A percentile compares a stretch with the other conserved stretches of the same genome.
phyloP scores from a whole-genome alignment of 257 asterid species.

The Anisodus tanguticus region DNA sequence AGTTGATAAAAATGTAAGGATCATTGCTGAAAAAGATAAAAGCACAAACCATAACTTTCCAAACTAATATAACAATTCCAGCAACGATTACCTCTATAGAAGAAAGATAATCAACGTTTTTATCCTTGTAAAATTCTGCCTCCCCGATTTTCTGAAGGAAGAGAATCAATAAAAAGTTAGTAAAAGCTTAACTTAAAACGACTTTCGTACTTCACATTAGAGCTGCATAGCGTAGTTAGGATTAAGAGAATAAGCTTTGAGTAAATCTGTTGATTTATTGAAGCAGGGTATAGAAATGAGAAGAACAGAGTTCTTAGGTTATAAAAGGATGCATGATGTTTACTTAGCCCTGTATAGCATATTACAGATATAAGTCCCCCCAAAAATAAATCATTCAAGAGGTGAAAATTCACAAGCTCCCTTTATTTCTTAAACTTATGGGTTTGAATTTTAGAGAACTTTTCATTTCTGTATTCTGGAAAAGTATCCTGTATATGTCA shows the following conservation, averaged over 20 bases:
- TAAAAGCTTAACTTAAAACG: background rate
- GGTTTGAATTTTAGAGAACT: background rate
- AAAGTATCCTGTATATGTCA: background rate
- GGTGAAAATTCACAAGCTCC: background rate
- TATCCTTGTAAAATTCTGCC: conserved; percentile 73
- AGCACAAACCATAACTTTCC: background rate
- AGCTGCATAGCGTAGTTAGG: background rate
- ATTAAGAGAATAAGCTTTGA: conserved; percentile 16
- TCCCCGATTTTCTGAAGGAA: conserved; percentile 84
- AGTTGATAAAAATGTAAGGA: conserved; percentile 30
- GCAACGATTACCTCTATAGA: conserved; percentile 72
- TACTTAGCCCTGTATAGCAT: background rate
- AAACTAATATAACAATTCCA: background rate
- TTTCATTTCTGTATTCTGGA: conserved; percentile 8
- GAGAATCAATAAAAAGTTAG: conserved; percentile 22
- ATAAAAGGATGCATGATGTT: background rate
- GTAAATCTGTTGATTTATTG: conserved; percentile 9
- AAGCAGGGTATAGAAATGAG: background rate
- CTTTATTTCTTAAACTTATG: background rate
- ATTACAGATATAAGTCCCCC: background rate
- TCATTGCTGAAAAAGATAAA: conserved; percentile 19
- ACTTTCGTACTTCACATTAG: background rate
- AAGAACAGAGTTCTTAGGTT: conserved; percentile 12
- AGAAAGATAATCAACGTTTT: conserved; percentile 95
- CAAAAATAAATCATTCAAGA: background rate